Evolutionary conservation across 768 basidiomycete species (phyloP), one percentile per base, ranked within the genome.

Genomic region (Russula vinacea): DNA sequence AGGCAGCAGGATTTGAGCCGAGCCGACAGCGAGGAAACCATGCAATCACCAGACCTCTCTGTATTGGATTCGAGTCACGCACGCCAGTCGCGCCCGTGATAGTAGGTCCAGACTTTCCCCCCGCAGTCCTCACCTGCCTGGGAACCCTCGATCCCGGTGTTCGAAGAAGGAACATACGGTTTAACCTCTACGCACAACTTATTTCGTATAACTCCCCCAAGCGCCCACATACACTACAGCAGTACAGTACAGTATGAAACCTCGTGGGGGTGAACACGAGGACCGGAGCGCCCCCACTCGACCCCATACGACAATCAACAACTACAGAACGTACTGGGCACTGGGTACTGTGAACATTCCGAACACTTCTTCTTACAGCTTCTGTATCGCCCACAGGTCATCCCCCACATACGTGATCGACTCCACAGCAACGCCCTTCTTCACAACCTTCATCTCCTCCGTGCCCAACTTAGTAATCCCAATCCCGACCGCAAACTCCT

Each of bases 401-500:
- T 96, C 93, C 11, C 94, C 93, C 64, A 96, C 78, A 78, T 90
- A 88, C 42, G 86, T 83, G n/a, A 87, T 79, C 8, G 89, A 87
- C 76, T 98, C 94, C 9, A 97, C 92, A 0, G 86, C 96, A 42
- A 94, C 81, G 45, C 86, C 92, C 76, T 97, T 98, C 73, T 96
- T 98, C 53, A 94, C 78, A 72, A 78, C 82, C 76, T 86, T 85
- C 74, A 99, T 97, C 51, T 98, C 94, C 73, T 95, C 94, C 47
- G 92, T 92, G 51, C 83, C 78, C 65, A 95, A 76, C 73, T 89
- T 89, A 60, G 88, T 86, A 60, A 93, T 75, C 10, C 96, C 96
- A 59, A 98, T 82, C 0, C 88, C 96, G 39, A 90, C 87, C 1
- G 94, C 88, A 69, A 92, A 86, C 69, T 94, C 90, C 76, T 98